phyloP scores from a whole-genome alignment of 441 rosid species.

The Populus trichocarpa region DNA sequence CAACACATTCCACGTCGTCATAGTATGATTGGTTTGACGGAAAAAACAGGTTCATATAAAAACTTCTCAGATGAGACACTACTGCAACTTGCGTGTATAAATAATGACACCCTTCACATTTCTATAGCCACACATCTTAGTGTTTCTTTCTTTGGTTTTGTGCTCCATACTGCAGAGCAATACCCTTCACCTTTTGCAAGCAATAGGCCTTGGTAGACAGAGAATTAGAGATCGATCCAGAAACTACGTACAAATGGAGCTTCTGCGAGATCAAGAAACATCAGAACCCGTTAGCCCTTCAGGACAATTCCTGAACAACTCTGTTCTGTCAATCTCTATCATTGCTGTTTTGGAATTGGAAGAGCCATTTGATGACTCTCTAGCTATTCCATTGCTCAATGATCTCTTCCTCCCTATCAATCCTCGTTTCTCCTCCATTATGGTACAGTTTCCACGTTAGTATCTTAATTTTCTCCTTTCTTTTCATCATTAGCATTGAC shows the following conservation, averaged over 20 bases:
- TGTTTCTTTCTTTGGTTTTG: neutral
- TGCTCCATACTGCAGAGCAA: neutral
- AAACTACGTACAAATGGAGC: neutral
- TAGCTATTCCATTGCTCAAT: constrained; percentile 24
- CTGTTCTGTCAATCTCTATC: constrained; percentile 24
- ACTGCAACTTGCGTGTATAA: neutral
- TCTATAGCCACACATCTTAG: neutral
- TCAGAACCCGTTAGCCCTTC: neutral
- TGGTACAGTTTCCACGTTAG: constrained; percentile 17
- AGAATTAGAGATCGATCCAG: neutral
- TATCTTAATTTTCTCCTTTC: neutral
- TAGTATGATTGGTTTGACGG: neutral
- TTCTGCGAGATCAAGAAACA: neutral
- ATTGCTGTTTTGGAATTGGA: constrained; percentile 31
- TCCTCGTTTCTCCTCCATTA: constrained; percentile 48
- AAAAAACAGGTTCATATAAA: too few relatives aligned
- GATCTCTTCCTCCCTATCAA: constrained; percentile 37
- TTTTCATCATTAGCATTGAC: neutral
- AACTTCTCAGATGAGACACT: too few relatives aligned
- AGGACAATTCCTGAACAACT: neutral
- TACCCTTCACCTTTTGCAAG: neutral
- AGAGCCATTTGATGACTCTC: constrained; percentile 29
- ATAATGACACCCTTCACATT: neutral
- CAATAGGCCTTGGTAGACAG: neutral
- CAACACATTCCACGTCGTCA: too few relatives aligned